Base-by-base conservation (phyloP, 1,284 basidiomycete genomes). In the Bjerkandera adusta region DNA sequence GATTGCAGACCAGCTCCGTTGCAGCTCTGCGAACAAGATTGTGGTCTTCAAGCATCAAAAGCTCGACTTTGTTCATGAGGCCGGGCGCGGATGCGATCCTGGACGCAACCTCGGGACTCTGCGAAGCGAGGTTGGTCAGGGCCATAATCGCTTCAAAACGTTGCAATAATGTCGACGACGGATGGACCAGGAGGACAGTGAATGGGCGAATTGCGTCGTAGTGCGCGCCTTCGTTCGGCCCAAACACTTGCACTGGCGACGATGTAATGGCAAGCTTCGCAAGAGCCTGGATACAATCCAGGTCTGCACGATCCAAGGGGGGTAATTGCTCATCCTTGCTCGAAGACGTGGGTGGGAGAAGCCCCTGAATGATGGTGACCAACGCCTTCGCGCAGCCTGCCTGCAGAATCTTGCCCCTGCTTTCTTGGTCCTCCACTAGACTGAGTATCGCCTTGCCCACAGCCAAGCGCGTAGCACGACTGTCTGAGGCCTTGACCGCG, bases 141-240 rank as follows among this genome's bases (percentile, higher is more conserved):
- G 94, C 95, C 90, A 99, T 95, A 52, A 94, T 75, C 3, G 85
- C 82, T 65, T 99, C 96, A 60, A 99, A 99, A 36, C 79, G 78
- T 60, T 97, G 92, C 12, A 98, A 71, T 26, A 88, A 76, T 22
- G 68, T 81, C 1, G 92, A 79, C 0, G 77, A 73, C 0, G 81
- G 67, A 57, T 89, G 80, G 36, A 81, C 74, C 27, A 97, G 72
- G 45, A 95, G 70, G 25, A 80, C 64, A 1, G 85, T 78, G 37
- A 97, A 71, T 0, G 92, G 92, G 1, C 83, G 77, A 46, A 96
- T 82, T 3, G 83, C 82, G 61, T 95, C 90, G 57, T 85, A 79
- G n/a, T 88, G 73, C 2, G 81, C 80, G 2, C 86, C 84, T 30
- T 82, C 75, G 54, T 85, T 77, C 1, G 92, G 89, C 2, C 90